These are phyloP conservation scores for Aristolochia fimbriata DNA, from an alignment of 164 flowering plant genomes.

Conservation along the genomic window DNA sequence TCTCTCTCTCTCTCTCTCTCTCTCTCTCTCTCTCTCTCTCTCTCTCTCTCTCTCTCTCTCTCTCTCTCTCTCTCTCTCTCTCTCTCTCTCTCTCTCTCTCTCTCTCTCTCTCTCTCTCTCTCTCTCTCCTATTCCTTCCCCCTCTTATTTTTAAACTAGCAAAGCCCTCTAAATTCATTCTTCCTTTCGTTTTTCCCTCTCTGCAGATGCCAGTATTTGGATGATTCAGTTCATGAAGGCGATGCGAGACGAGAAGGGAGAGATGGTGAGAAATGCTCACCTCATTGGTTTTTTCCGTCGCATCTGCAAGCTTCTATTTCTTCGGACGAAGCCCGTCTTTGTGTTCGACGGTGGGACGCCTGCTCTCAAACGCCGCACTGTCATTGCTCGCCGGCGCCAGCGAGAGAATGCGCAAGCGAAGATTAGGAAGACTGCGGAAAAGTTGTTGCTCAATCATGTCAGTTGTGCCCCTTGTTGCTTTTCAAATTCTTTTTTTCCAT, in stretches of 20 bases:
- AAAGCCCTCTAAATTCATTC: background rate
- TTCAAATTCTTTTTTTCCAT: background rate
- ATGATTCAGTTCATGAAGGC: conserved; percentile 97
- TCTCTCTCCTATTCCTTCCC: too few species aligned
- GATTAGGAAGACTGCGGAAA: conserved; percentile 91
- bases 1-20: background rate
- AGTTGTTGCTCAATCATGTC: conserved; percentile 84
- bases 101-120: conserved; percentile 9
- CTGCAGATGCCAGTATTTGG: conserved; percentile 94
- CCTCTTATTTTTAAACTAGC: too few species aligned
- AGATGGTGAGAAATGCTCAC: conserved; percentile 90
- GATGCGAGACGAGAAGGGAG: conserved; percentile 94
- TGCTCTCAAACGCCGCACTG: conserved; percentile 86
- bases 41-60: background rate
- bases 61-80: too few species aligned
- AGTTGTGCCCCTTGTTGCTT: conserved; percentile 1
- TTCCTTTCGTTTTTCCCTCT: background rate
- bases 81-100: background rate
- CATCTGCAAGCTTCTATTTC: conserved; percentile 83
- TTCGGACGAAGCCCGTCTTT: conserved; percentile 83
- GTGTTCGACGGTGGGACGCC: conserved; percentile 96
- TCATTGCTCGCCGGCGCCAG: conserved; percentile 80
- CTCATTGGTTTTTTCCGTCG: conserved; percentile 83
- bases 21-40: background rate
- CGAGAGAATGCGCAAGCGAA: conserved; percentile 91